phyloP scores from a whole-genome alignment of 2,329 filamentous ascomycete species.

The Myriosclerotinia curreyana region DNA sequence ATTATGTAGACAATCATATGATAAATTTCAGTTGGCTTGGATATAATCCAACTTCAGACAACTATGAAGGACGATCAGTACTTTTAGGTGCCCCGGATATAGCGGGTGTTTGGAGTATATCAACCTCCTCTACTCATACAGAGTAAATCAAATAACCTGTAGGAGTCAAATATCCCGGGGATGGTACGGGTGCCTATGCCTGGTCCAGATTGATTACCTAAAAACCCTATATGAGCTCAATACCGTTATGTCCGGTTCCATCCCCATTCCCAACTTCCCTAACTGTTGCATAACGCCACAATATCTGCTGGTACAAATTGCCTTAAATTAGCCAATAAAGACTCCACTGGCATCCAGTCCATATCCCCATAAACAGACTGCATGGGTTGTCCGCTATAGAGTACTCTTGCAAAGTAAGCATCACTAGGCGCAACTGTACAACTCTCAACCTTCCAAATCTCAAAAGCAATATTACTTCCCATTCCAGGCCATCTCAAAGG shows the following conservation, averaged over 20 bases:
- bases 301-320: constrained; percentile 33
- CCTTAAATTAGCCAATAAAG: constrained; percentile 26
- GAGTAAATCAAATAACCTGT: no score
- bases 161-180: no score
- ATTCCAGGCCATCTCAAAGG: constrained; percentile 43
- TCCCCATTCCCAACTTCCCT: background rate
- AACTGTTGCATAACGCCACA: constrained; percentile 18
- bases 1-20: no score
- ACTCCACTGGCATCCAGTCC: constrained; percentile 31
- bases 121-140: no score
- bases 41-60: no score
- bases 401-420: constrained; percentile 33
- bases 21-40: no score
- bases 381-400: constrained; percentile 34
- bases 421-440: background rate
- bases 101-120: no score
- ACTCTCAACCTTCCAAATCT: constrained; percentile 39
- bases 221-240: no score
- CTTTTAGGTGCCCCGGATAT: no score
- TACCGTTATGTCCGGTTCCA: background rate
- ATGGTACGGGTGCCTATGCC: no score
- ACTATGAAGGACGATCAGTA: no score
- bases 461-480: constrained; percentile 42
- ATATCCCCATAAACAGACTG: constrained; percentile 31
- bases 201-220: no score